Conservation (phyloP, 257 asterid species). For the Solanum appendiculatum region DNA sequence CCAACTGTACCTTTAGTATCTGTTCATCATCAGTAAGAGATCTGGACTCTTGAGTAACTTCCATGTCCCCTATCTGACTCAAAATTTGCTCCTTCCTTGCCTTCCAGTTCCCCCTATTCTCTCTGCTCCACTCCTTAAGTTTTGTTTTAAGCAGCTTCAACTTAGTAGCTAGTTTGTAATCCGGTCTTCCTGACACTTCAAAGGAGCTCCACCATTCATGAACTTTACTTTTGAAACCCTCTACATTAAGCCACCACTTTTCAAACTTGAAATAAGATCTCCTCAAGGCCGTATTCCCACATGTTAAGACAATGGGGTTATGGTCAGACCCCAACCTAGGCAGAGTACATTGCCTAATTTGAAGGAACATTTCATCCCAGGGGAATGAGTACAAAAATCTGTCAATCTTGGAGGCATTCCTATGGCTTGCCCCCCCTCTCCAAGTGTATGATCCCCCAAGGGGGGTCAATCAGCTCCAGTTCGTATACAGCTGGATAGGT, state of each 20-base stretch:
- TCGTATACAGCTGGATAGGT: neutral
- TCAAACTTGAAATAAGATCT: neutral
- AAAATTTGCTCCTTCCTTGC: neutral
- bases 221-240: neutral
- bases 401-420: neutral
- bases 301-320: neutral
- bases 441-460: neutral
- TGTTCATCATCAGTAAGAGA: neutral
- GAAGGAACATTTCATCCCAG: neutral
- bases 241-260: neutral
- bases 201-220: neutral
- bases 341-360: neutral
- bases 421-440: neutral
- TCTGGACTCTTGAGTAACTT: neutral
- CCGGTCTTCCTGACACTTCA: neutral
- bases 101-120: neutral
- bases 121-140: neutral
- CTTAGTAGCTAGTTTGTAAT: neutral
- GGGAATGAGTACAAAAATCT: neutral
- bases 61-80: too few relatives aligned
- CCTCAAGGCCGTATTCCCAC: neutral
- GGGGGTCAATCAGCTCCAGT: neutral
- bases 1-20: too few relatives aligned
- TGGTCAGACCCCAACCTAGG: neutral
- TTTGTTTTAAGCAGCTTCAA: neutral